These are phyloP conservation scores for Phylloporus sp. DNA, from an alignment of 768 basidiomycete genomes.

Conservation along the genomic window DNA sequence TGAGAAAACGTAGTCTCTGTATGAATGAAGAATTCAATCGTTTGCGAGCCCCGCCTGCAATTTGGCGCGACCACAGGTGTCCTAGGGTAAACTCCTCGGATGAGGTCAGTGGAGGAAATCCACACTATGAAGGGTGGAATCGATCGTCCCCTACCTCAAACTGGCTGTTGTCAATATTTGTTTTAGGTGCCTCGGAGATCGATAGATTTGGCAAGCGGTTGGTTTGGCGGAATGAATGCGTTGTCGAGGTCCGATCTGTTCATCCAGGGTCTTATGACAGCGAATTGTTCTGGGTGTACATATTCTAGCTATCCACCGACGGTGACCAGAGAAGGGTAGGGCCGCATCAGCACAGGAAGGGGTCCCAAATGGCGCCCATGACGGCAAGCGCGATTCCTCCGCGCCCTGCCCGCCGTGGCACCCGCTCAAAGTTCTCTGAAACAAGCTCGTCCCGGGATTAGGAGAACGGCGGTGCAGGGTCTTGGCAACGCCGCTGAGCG, in stretches of 20 bases:
- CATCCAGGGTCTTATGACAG: conserved; percentile 1
- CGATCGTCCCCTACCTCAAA: not conserved
- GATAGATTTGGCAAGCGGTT: not conserved
- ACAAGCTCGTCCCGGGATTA: conserved; percentile 8
- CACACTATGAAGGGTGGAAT: not conserved
- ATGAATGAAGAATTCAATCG: conserved; percentile 2
- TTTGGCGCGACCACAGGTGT: not conserved
- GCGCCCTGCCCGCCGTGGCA: conserved; percentile 15
- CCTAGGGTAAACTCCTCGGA: conserved; percentile 14
- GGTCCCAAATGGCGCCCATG: conserved; percentile 5
- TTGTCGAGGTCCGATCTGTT: conserved; percentile 1
- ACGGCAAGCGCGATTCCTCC: conserved; percentile 21
- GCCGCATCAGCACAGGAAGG: no score
- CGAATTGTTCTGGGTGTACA: not conserved
- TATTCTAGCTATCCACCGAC: not conserved
- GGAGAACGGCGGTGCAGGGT: conserved; percentile 18
- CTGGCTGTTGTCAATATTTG: not conserved
- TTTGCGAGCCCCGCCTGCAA: not conserved
- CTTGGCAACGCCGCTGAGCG: conserved; percentile 30
- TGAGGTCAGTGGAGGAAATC: not conserved
- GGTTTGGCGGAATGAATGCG: conserved; percentile 2
- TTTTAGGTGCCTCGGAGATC: not conserved
- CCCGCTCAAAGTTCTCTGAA: conserved; percentile 7
- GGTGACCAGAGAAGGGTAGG: no score
- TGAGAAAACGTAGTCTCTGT: conserved; percentile 1